Base-by-base conservation (phyloP, 225 moss, liverwort and hornwort species). In the Takakia lepidozioides region DNA sequence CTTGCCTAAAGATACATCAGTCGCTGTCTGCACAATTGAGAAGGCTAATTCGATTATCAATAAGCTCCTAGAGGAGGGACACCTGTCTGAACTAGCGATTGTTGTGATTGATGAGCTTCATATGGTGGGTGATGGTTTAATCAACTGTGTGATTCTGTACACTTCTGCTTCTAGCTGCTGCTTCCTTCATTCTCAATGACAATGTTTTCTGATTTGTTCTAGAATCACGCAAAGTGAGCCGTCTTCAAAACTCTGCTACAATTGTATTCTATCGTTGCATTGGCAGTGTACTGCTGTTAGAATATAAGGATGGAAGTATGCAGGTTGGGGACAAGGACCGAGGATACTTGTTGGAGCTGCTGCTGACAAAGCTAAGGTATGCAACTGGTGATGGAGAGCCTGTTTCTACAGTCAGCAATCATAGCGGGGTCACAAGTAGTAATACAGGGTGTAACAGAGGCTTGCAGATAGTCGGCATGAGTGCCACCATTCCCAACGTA, bases 71-170 rank as follows among this genome's bases (percentile, higher is more conserved):
- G 93, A 95, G 74, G 93, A 95, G 57, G 82, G 81, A 17, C 86
- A 89, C 23, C 60, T 95, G 25, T 80, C 84, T 57, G 93, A 95
- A 63, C 58, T 95, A 67, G 76, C 79, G 30, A 58, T 84, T 56
- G 75, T 89, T 61, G 82, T 95, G 37, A 95, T 95, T 58, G 93
- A 95, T 64, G 93, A 95, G 52, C 93, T 95, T 64, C 93, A 95
- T 63, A 89, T 95, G 93, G 93, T 93, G 51, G 61, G 79, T 66
- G 32, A 32, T 32, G 32, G n/a, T n/a, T n/a, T n/a, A n/a, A n/a
- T n/a, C n/a, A n/a, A n/a, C n/a, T n/a, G n/a, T n/a, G n/a, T n/a
- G n/a, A n/a, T n/a, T n/a, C n/a, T n/a, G n/a, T n/a, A n/a, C n/a
- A n/a, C n/a, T n/a, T n/a, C n/a, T n/a, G n/a, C n/a, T n/a, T n/a